These are phyloP conservation scores for Populus tremula DNA, from an alignment of 345 rosid species.

Conservation along the genomic window DNA sequence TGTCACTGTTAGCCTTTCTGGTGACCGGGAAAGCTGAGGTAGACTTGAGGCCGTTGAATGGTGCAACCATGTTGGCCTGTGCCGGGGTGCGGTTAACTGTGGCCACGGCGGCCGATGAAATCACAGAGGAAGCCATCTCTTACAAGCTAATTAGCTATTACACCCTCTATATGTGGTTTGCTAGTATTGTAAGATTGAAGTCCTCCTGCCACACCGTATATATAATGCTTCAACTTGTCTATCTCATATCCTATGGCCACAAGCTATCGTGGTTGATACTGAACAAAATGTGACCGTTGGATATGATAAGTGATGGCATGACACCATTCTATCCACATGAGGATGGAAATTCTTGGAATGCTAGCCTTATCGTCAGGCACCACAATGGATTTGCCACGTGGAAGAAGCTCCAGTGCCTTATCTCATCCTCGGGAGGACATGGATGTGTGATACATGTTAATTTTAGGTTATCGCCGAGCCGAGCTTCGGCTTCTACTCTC, in stretches of 20 bases:
- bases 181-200: neutral
- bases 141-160: neutral
- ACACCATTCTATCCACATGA: slow-evolving; percentile 15
- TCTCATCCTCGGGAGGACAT: slow-evolving; percentile 19
- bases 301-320: slow-evolving; percentile 13
- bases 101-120: slow-evolving; percentile 48
- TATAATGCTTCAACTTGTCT: slow-evolving; percentile 29
- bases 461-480: neutral
- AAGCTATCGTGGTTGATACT: slow-evolving; percentile 12
- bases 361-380: slow-evolving; percentile 29
- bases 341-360: neutral
- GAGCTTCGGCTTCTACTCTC: neutral
- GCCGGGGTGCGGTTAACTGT: slow-evolving; percentile 43
- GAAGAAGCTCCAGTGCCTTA: slow-evolving; percentile 18
- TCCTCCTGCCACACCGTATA: slow-evolving; percentile 17
- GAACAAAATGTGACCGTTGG: slow-evolving; percentile 32
- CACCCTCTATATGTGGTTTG: slow-evolving; percentile 1
- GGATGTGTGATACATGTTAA: slow-evolving; percentile 19
- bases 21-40: slow-evolving; percentile 40
- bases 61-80: slow-evolving; percentile 38
- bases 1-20: slow-evolving; percentile 37
- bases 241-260: slow-evolving; percentile 29
- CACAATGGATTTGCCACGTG: slow-evolving; percentile 29
- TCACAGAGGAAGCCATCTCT: slow-evolving; percentile 55
- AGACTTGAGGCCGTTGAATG: slow-evolving; percentile 50